Evolutionary conservation across 2,329 filamentous ascomycete species (phyloP).

Genomic region (Calcarisporium arbuscula): DNA sequence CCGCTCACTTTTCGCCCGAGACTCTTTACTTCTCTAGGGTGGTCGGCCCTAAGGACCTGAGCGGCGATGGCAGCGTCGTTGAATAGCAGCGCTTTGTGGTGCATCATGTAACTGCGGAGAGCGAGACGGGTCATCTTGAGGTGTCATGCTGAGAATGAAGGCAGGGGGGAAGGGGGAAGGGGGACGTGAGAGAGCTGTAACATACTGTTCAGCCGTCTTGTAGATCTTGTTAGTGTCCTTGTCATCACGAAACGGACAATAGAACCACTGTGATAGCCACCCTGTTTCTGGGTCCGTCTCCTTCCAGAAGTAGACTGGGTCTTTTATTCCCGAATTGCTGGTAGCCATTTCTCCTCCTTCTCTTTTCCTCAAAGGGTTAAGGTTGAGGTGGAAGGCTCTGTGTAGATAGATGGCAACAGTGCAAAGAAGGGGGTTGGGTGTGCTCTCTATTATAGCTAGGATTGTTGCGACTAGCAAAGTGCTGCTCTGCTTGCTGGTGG

Average conservation of each 20-base stretch:
- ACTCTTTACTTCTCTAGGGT: slow-evolving; percentile 42
- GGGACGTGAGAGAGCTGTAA: not conserved
- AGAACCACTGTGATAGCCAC: slow-evolving; percentile 60
- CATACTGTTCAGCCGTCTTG: slow-evolving; percentile 46
- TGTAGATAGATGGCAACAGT: too few relatives aligned
- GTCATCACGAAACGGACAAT: slow-evolving; percentile 39
- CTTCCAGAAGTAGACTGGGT: slow-evolving; percentile 40
- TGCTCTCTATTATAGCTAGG: too few relatives aligned
- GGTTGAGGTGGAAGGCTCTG: too few relatives aligned
- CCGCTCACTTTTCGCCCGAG: slow-evolving; percentile 49
- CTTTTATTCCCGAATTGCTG: too few relatives aligned
- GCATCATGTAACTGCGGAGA: slow-evolving; percentile 45
- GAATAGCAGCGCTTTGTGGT: slow-evolving; percentile 46
- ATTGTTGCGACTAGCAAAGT: too few relatives aligned
- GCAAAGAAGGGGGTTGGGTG: too few relatives aligned
- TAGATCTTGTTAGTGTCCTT: slow-evolving; percentile 30
- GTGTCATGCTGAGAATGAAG: too few relatives aligned
- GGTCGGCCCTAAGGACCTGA: slow-evolving; percentile 39
- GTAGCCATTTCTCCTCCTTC: too few relatives aligned
- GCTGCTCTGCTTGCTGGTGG: too few relatives aligned
- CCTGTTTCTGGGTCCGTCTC: slow-evolving; percentile 40
- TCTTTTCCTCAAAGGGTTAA: too few relatives aligned
- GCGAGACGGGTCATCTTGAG: not conserved
- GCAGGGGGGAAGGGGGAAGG: not conserved
- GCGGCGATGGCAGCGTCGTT: slow-evolving; percentile 34